These are phyloP conservation scores for Babesia ovata DNA, from an alignment of 169 alveolate genomes.

Conservation along the genomic window DNA sequence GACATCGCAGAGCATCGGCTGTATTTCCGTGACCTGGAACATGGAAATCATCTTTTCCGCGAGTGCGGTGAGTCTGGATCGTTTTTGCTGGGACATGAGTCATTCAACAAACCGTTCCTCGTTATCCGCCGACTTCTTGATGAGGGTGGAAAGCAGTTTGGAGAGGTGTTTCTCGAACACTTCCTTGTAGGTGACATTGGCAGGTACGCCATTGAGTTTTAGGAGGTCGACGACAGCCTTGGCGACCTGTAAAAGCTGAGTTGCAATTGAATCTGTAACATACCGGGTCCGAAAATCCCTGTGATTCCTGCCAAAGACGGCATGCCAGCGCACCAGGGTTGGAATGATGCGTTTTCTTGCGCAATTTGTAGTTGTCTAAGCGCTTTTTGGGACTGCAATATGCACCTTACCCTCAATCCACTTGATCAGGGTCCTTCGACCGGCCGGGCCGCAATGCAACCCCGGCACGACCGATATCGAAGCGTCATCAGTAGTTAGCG, in stretches of 20 bases:
- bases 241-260: constrained; percentile 31
- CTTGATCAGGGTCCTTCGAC: constrained; percentile 74
- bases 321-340: constrained; percentile 79
- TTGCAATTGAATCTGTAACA: neutral
- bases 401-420: constrained; percentile 77
- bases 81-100: neutral
- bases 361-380: constrained; percentile 74
- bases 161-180: constrained; percentile 71
- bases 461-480: constrained; percentile 58
- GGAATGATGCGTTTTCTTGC: constrained; percentile 69
- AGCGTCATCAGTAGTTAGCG: constrained; percentile 11
- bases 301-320: constrained; percentile 79
- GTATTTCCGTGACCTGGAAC: constrained; percentile 80
- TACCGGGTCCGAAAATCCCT: constrained; percentile 76
- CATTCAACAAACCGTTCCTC: constrained; percentile 28
- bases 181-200: constrained; percentile 72
- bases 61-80: constrained; percentile 47
- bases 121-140: constrained; percentile 60
- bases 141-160: constrained; percentile 68
- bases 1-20: constrained; percentile 70
- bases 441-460: constrained; percentile 84
- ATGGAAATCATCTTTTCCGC: constrained; percentile 76
- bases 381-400: neutral
- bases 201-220: constrained; percentile 73
- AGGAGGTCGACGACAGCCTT: constrained; percentile 76